Base-by-base conservation (phyloP, 2,329 filamentous ascomycete genomes). In the Penicillium sp. region DNA sequence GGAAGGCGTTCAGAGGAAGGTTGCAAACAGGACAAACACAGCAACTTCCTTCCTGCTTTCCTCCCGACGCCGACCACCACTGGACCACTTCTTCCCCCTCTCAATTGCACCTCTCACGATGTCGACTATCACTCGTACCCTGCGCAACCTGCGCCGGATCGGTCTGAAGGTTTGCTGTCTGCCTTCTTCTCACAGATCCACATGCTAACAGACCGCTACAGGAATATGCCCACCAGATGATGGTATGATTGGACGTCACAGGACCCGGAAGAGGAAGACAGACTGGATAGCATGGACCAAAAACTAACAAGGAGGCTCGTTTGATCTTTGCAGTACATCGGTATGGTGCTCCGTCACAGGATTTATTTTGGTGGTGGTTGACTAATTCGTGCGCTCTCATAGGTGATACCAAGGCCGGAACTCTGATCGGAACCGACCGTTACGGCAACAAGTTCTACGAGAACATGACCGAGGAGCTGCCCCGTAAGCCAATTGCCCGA, bases 361-460 rank as follows among this genome's bases (percentile, higher is more conserved):
- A 23, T 18, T 27, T 33, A 21, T 29, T 29, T 33, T 41, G 26
- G 34, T 23, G 24, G 40, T 50, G 33, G 23, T 47, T 59, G n/a
- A 64, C 62, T 67, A 44, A 68, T 56, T 40, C 55, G 51, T 46
- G 39, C 56, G 65, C 54, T 48, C 62, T 57, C 52, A 58, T 71
- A 94, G 92, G 93, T 80, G 94, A 99, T 78, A 99, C 94, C 76
- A 99, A 99, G 80, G 86, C 89, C 69, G 95, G 94, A 68, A 86
- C 84, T 36, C 81, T 96, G 62, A 84, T 99, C 61, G 94, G 88
- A 66, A 84, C 79, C 68, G 94, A 99, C 80, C 85, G 86, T 74
- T 95, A 87, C 72, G 95, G 94, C 75, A 99, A 99, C 85, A 97
- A 96, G 80, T 99, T 83, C 83, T 99, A 85, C 74, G 94, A 99